Conservation (phyloP, 805 yeast species). For the Millerozyma miso region DNA sequence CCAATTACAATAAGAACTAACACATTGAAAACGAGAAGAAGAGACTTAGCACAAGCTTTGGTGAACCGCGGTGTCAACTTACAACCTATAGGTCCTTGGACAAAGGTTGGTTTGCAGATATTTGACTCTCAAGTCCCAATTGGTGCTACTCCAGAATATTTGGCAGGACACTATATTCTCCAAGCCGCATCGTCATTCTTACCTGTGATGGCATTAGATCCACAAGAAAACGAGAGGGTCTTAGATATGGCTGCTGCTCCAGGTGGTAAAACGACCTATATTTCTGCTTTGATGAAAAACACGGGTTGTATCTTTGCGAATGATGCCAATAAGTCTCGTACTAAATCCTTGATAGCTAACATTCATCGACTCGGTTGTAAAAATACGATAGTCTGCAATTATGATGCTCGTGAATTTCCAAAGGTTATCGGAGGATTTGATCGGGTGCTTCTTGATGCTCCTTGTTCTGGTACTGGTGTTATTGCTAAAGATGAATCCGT, state of each 20-base stretch:
- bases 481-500: slow-evolving; percentile 96
- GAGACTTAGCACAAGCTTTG: slow-evolving; percentile 91
- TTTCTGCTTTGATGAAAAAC: slow-evolving; percentile 94
- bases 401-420: slow-evolving; percentile 98
- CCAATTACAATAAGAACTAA: slow-evolving; percentile 98
- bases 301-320: slow-evolving; percentile 97
- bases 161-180: slow-evolving; percentile 95
- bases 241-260: slow-evolving; percentile 99
- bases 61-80: slow-evolving; percentile 96
- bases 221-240: slow-evolving; percentile 94
- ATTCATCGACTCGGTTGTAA: slow-evolving; percentile 96
- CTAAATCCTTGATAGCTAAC: slow-evolving; percentile 93
- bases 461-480: slow-evolving; percentile 99
- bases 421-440: slow-evolving; percentile 98
- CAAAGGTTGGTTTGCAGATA: slow-evolving; percentile 94
- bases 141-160: slow-evolving; percentile 98
- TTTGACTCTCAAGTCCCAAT: slow-evolving; percentile 99
- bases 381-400: slow-evolving; percentile 93
- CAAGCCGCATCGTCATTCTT: slow-evolving; percentile 98
- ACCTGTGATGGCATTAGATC: slow-evolving; percentile 96
- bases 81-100: slow-evolving; percentile 97
- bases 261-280: slow-evolving; percentile 96
- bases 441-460: slow-evolving; percentile 92
- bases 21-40: slow-evolving; percentile 88
- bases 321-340: slow-evolving; percentile 94